These are phyloP conservation scores for Fagus sylvatica DNA, from an alignment of 306 rosid genomes.

Conservation along the genomic window DNA sequence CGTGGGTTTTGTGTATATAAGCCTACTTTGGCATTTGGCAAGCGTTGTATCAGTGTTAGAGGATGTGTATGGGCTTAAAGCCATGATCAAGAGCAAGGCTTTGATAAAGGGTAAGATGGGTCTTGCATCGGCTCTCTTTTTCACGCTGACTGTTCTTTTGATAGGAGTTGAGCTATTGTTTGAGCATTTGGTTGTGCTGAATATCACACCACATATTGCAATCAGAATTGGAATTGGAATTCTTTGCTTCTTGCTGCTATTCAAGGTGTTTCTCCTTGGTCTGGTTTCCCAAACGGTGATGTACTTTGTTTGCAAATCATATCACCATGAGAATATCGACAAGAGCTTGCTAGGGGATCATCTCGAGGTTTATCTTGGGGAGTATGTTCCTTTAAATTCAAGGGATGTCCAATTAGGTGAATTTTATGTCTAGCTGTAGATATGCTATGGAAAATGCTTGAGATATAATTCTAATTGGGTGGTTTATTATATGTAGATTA, in stretches of 20 bases:
- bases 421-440: neutral
- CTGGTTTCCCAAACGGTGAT: slow-evolving; percentile 25
- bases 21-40: slow-evolving; percentile 26
- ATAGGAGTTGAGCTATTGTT: neutral
- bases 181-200: slow-evolving; percentile 17
- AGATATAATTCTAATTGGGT: no score
- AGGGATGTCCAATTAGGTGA: slow-evolving; percentile 26
- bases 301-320: slow-evolving; percentile 35
- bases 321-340: slow-evolving; percentile 37
- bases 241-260: slow-evolving; percentile 7
- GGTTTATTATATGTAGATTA: no score
- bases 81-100: slow-evolving; percentile 21
- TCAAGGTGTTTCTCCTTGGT: slow-evolving; percentile 23
- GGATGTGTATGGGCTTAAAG: slow-evolving; percentile 19
- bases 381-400: slow-evolving; percentile 21
- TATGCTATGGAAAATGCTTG: no score
- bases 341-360: slow-evolving; percentile 21
- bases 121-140: neutral
- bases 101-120: slow-evolving; percentile 25
- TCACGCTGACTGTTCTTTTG: neutral
- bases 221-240: slow-evolving; percentile 12
- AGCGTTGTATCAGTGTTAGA: slow-evolving; percentile 32
- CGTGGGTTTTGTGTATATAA: slow-evolving; percentile 13
- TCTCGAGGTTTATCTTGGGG: slow-evolving; percentile 31
- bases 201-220: neutral